Conservation (phyloP, 2,329 filamentous ascomycete species). For the Pseudogymnoascus sp. region DNA sequence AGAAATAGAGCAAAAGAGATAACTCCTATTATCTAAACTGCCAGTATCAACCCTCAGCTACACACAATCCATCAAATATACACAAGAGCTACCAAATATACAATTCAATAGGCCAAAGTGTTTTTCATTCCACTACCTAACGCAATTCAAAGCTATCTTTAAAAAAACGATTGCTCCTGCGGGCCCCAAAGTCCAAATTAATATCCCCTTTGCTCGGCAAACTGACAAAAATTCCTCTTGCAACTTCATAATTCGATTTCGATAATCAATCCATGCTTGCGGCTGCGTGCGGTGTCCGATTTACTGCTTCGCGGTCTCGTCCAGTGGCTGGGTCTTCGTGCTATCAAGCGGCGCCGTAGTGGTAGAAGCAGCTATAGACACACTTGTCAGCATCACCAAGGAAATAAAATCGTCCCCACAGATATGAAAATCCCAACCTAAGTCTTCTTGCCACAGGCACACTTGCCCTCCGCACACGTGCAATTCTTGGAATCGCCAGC, state of each 20-base stretch:
- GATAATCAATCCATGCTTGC: slow-evolving; percentile 7
- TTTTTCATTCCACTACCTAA: slow-evolving; percentile 3
- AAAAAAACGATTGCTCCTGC: slow-evolving; percentile 12
- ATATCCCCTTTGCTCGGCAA: slow-evolving; percentile 1
- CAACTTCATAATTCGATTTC: neutral
- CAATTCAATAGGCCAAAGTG: neutral
- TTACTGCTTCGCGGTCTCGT: slow-evolving; percentile 10
- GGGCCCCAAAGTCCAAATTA: neutral
- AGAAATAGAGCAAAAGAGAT: no score
- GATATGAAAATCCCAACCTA: slow-evolving; percentile 15
- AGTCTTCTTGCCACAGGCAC: neutral
- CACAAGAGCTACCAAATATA: neutral
- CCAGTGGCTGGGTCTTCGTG: slow-evolving; percentile 23
- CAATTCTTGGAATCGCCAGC: slow-evolving; percentile 31
- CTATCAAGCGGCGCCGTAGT: slow-evolving; percentile 19
- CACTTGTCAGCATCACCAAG: slow-evolving; percentile 15
- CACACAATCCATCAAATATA: neutral
- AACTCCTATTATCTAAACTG: no score
- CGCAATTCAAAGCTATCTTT: neutral
- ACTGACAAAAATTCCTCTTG: neutral
- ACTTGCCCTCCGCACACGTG: slow-evolving; percentile 33
- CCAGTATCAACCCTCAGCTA: no score
- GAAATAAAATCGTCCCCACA: slow-evolving; percentile 14
- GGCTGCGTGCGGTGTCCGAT: neutral
- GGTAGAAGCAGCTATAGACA: slow-evolving; percentile 17